Conservation (phyloP, 2,329 filamentous ascomycete genomes). For the Ophiosphaerella herpotricha region DNA sequence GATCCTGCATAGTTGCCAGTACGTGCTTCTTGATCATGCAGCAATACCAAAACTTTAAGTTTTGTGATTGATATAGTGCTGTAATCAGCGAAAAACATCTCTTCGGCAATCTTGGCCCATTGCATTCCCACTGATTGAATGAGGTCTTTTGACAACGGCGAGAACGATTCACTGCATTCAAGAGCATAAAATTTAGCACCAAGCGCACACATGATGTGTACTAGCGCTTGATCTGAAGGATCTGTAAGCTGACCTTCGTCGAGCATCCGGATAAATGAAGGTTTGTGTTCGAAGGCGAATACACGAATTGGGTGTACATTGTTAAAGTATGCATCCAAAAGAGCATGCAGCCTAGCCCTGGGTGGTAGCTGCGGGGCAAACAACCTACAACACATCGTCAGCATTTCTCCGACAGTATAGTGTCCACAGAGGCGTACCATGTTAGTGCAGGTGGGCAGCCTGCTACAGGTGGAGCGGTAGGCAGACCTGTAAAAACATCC, state of each 20-base stretch:
- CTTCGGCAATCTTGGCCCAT: slow-evolving; percentile 39
- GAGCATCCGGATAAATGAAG: slow-evolving; percentile 40
- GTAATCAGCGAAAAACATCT: slow-evolving; percentile 41
- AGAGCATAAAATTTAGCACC: slow-evolving; percentile 37
- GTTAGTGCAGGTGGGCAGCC: slow-evolving; percentile 28
- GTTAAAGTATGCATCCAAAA: slow-evolving; percentile 39
- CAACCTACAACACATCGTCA: slow-evolving; percentile 16
- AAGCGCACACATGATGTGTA: slow-evolving; percentile 41
- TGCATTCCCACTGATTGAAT: slow-evolving; percentile 39
- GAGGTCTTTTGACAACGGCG: slow-evolving; percentile 31
- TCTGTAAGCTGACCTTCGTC: slow-evolving; percentile 38
- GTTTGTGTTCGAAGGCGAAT: slow-evolving; percentile 39
- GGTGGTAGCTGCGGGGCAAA: slow-evolving; percentile 30
- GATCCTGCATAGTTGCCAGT: slow-evolving; percentile 40
- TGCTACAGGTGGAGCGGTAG: slow-evolving; percentile 15
- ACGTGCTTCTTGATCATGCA: slow-evolving; percentile 39
- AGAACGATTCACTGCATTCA: slow-evolving; percentile 35
- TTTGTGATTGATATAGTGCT: slow-evolving; percentile 39
- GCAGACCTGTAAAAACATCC: slow-evolving; percentile 12
- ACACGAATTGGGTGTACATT: slow-evolving; percentile 35
- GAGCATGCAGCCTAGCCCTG: slow-evolving; percentile 26
- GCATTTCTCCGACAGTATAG: neutral
- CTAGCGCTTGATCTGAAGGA: slow-evolving; percentile 32
- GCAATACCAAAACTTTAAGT: slow-evolving; percentile 35
- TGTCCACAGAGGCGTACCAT: slow-evolving; percentile 17